Evolutionary conservation across 441 rosid species (phyloP), one percentile per base, ranked within the genome.

Genomic region (Biscutella laevigata): DNA sequence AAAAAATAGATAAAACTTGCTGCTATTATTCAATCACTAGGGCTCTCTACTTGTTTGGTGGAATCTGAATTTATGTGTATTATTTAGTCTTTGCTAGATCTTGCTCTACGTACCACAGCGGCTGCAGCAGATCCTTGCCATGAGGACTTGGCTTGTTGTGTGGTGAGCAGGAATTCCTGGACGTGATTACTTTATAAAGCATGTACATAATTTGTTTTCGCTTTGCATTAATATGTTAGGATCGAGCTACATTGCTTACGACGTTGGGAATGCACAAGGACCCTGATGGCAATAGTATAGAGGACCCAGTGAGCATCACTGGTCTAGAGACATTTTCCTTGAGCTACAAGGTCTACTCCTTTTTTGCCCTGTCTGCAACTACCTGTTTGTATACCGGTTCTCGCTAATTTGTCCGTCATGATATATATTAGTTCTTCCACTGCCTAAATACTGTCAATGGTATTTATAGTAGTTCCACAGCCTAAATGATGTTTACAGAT

Each of bases 81-180:
- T 34, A n/a, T 62, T 9, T 58, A 92, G 99, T 88, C 99, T 67
- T 74, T 92, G 55, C 84, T 88, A 76, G 99, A 88, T 71, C 94
- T 92, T 69, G 98, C 98, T 69, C 73, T 92, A 57, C 95, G 95
- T 45, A 80, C 94, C 38, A 86, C 97, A 54, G 94, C 97, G 42
- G 98, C 96, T 69, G 94, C 84, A 10, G 84, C 94, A 62, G 96
- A 92, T 76, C 96, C 95, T 63, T 81, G 95, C 69, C 89, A 88
- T 30, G 96, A 85, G 75, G 96, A 92, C 77, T 75, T 92, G 72
- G 86, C 94, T 53, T 88, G 98, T 68, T 79, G 80, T 68, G 89
- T 92, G 74, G 98, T 92, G 69, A 75, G 89, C 42, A 61, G 42
- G n/a, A 37, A 47, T 53, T 32, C 57, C 56, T 53, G 5, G 38